Evolutionary conservation across 495 filamentous ascomycete species (phyloP).

Genomic region (Talaromyces liani): DNA sequence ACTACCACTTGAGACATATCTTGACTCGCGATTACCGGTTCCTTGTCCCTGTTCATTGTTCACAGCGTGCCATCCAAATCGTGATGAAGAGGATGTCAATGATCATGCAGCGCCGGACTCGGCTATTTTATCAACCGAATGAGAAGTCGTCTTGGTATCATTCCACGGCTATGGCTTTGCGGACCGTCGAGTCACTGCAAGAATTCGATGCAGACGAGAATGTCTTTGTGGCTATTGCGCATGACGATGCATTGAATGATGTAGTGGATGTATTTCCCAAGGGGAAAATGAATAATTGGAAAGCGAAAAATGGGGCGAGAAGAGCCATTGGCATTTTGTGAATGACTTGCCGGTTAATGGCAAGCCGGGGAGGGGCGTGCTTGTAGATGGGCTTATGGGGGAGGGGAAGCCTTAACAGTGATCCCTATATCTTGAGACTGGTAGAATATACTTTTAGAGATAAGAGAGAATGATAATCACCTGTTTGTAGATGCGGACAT

Average conservation of each 20-base stretch:
- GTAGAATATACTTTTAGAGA: not conserved
- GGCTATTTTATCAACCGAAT: conserved; percentile 17
- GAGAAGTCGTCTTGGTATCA: conserved; percentile 15
- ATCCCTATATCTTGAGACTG: not conserved
- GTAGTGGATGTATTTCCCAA: conserved; percentile 41
- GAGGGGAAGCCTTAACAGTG: conserved; percentile 16
- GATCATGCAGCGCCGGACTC: conserved; percentile 3
- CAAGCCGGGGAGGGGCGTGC: conserved; percentile 13
- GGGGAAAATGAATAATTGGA: conserved; percentile 38
- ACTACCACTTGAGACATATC: conserved; percentile 14
- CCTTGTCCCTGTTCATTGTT: conserved; percentile 24
- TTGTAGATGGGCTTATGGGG: conserved; percentile 18
- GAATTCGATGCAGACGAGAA: conserved; percentile 38
- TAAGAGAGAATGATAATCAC: not conserved
- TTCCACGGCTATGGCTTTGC: conserved; percentile 15
- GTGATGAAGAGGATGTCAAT: conserved; percentile 3
- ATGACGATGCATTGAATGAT: conserved; percentile 39
- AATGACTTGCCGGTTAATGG: conserved; percentile 20
- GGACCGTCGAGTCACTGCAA: conserved; percentile 13
- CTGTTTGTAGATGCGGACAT: not conserved
- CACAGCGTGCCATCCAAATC: conserved; percentile 13
- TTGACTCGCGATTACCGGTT: conserved; percentile 7
- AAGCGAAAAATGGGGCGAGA: conserved; percentile 35
- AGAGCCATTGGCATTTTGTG: conserved; percentile 18
- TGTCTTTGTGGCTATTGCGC: conserved; percentile 43